These are phyloP conservation scores for Fraxinus xanthoxyloides DNA, from an alignment of 305 asterid genomes.

Conservation along the genomic window DNA sequence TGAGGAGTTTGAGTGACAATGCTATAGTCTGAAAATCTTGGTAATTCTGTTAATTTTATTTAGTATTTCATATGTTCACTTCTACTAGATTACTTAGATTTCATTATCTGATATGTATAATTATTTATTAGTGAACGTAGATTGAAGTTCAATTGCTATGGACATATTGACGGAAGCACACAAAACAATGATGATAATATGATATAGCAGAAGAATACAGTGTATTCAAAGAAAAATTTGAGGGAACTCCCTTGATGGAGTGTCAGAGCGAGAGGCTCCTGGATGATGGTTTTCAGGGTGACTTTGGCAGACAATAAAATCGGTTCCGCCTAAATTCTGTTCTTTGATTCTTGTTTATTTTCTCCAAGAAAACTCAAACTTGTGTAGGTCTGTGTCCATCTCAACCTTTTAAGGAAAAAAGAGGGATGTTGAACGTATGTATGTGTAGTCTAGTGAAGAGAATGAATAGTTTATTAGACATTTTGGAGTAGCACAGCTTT, in stretches of 20 bases:
- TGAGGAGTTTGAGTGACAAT: constrained; percentile 40
- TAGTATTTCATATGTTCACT: not conserved
- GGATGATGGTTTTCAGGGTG: constrained; percentile 16
- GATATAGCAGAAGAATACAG: not conserved
- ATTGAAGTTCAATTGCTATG: not conserved
- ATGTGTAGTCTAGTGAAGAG: constrained; percentile 65
- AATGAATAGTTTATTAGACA: constrained; percentile 42
- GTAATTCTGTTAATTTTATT: constrained; percentile 15
- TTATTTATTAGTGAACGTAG: constrained; percentile 19
- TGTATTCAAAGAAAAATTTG: not conserved
- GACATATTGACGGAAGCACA: not conserved
- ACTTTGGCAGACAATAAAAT: constrained; percentile 46
- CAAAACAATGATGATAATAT: not conserved
- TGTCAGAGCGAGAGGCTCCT: not conserved
- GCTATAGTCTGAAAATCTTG: constrained; percentile 29
- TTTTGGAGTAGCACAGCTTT: constrained; percentile 34
- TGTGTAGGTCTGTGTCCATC: constrained; percentile 49
- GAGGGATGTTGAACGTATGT: constrained; percentile 72
- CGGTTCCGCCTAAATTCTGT: constrained; percentile 36
- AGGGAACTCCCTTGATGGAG: not conserved
- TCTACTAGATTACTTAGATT: not conserved
- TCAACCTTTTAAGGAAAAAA: constrained; percentile 44
- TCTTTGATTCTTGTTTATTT: constrained; percentile 34
- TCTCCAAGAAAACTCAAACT: constrained; percentile 35
- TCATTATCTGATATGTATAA: not conserved